Base-by-base conservation (phyloP, 371 early-diverging fungal species). In the Rhizopus microsporus region DNA sequence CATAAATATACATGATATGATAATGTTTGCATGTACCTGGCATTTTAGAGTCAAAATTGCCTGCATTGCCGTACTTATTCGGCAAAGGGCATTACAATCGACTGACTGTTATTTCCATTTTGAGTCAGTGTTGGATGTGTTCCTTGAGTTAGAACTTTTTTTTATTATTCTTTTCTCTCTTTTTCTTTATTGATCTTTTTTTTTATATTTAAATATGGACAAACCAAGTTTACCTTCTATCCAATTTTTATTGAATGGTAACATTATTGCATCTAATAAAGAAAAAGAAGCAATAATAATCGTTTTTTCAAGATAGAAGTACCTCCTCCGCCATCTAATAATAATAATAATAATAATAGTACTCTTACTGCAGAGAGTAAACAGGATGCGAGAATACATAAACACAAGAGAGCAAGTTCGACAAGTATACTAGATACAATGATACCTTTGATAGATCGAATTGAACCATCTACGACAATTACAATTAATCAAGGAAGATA, bases 401-500 rank as follows among this genome's bases (percentile, higher is more conserved):
- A 7, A 7, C 46, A 46, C 8, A 17, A 7, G 12, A 16, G 46
- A 46, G 29, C 46, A 23, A 46, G 15, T 4, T 46, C 46, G 29
- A 23, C 30, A 23, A 23, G 46, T 23, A 8, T 29, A 12, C 12
- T 46, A 12, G 46, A 46, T 1, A 46, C 46, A n/a, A 46, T n/a
- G 8, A 46, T 46, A n/a, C 29, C 46, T 46, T 23, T 17, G 17
- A 46, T 29, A 9, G 30, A 46, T 29, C 46, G 30, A 29, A 29
- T 46, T n/a, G 46, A 46, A 23, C 46, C 46, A 3, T 46, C 46
- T 7, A 46, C n/a, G 29, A 46, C 46, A 7, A 46, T 46, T 23
- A 46, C 46, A 23, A 29, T 46, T 12, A 7, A 46, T 46, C 46
- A 46, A 10, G 74, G 76, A 63, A 68, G 88, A 38, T 91, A 91